Conservation (phyloP, 1,284 basidiomycete genomes). For the Rhodotorula sp. region DNA sequence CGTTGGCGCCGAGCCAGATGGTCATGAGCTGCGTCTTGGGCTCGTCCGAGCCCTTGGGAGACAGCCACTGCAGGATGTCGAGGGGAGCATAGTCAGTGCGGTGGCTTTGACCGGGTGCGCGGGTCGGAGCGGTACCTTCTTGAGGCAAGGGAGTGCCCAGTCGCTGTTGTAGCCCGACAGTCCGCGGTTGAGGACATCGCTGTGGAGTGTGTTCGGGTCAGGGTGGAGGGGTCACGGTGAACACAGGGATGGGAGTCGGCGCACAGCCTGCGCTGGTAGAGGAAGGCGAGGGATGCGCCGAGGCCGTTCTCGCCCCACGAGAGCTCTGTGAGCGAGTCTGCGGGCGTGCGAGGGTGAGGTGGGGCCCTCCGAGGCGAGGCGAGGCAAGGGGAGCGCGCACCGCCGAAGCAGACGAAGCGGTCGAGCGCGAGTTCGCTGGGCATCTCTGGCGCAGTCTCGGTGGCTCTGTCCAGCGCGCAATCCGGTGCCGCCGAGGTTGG, state of each 20-base stretch:
- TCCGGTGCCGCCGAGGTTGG: not conserved
- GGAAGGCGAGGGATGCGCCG: conserved; percentile 12
- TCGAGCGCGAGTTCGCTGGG: not conserved
- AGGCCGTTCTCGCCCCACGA: conserved; percentile 17
- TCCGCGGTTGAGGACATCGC: conserved; percentile 20
- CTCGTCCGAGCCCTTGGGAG: not conserved
- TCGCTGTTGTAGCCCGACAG: conserved; percentile 24
- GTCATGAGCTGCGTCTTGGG: conserved; percentile 18
- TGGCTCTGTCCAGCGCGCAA: too few relatives aligned
- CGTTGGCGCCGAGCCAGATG: conserved; percentile 33
- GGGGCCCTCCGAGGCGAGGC: not conserved
- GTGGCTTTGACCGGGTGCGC: not conserved
- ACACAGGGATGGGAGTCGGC: not conserved
- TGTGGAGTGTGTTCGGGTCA: not conserved
- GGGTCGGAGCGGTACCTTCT: not conserved
- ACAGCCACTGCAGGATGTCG: not conserved
- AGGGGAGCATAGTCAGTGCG: not conserved
- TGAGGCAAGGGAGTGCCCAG: conserved; percentile 14
- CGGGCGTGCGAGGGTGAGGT: not conserved
- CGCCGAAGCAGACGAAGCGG: conserved; percentile 21
- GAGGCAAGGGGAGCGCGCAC: not conserved
- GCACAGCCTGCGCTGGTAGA: conserved; percentile 25
- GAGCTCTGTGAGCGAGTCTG: conserved; percentile 30
- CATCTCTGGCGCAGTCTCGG: too few relatives aligned
- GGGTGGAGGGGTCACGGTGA: not conserved